Evolutionary conservation across 164 flowering plant genomes (phyloP).

Genomic region (Brasenia schreberi): DNA sequence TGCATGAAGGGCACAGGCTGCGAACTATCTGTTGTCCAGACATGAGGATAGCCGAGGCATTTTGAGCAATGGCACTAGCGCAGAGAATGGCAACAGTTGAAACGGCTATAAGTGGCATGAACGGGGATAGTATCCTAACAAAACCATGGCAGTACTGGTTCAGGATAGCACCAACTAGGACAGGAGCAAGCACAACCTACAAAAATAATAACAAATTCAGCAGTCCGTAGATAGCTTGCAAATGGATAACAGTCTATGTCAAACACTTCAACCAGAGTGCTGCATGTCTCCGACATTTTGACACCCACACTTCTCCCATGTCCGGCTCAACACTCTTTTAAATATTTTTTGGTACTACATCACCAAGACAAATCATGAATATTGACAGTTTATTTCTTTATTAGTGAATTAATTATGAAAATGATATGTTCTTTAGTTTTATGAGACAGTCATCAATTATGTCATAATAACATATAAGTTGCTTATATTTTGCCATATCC

Average conservation of each 20-base stretch:
- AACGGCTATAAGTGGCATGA: slow-evolving; percentile 82
- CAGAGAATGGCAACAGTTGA: slow-evolving; percentile 70
- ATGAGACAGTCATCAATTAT: too few species aligned
- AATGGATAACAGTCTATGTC: background rate
- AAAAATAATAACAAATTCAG: background rate
- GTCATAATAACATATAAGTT: too few species aligned
- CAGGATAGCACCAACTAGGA: slow-evolving; percentile 64
- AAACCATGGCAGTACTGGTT: slow-evolving; percentile 62
- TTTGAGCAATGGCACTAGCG: slow-evolving; percentile 81
- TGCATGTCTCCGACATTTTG: too few species aligned
- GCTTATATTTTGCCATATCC: too few species aligned
- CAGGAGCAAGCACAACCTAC: slow-evolving; percentile 88
- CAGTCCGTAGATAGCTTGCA: background rate
- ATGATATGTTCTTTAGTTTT: too few species aligned
- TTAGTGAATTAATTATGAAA: too few species aligned
- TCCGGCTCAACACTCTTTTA: too few species aligned
- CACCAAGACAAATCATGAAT: too few species aligned
- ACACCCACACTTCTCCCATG: too few species aligned
- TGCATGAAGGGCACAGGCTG: slow-evolving; percentile 52
- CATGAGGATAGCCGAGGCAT: slow-evolving; percentile 56
- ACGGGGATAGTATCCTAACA: slow-evolving; percentile 60
- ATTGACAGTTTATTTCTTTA: too few species aligned
- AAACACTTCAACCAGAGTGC: too few species aligned
- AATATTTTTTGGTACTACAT: too few species aligned
- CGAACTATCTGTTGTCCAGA: slow-evolving; percentile 70